Conservation (phyloP, 768 basidiomycete genomes). For the Tricholoma bakamatsutake region DNA sequence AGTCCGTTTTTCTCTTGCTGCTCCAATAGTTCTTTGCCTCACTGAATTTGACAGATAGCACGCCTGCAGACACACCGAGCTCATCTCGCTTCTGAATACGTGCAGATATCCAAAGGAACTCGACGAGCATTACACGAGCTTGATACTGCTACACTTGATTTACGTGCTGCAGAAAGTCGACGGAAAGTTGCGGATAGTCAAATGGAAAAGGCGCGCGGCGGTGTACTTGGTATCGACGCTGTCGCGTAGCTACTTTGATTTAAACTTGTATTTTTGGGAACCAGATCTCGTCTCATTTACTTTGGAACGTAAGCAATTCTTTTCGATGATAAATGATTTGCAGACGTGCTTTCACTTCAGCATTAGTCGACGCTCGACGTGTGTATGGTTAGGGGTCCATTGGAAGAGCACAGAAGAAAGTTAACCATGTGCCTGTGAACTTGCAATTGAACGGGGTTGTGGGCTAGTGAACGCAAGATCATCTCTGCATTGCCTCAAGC, state of each 20-base stretch:
- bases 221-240: constrained; percentile 55
- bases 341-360: constrained; percentile 29
- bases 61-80: constrained; percentile 34
- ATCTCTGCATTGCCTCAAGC: constrained; percentile 70
- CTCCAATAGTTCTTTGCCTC: background rate
- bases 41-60: constrained; percentile 19
- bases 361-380: constrained; percentile 68
- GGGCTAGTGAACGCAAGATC: background rate
- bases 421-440: constrained; percentile 46
- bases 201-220: constrained; percentile 55
- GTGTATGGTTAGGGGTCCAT: constrained; percentile 57
- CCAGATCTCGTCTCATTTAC: background rate
- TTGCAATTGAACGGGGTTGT: background rate
- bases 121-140: constrained; percentile 56
- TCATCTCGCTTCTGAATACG: constrained; percentile 33
- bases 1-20: constrained; percentile 1
- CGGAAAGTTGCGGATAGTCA: constrained; percentile 53
- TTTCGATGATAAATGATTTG: constrained; percentile 1
- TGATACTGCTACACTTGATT: constrained; percentile 53
- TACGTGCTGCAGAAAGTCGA: constrained; percentile 52
- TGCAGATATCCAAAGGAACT: constrained; percentile 31
- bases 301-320: too few species aligned
- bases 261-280: constrained; percentile 9
- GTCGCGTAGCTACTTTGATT: constrained; percentile 20
- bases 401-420: constrained; percentile 67